Evolutionary conservation across 2,329 filamentous ascomycete genomes (phyloP).

Genomic region (Kalaharituber pfeilii): DNA sequence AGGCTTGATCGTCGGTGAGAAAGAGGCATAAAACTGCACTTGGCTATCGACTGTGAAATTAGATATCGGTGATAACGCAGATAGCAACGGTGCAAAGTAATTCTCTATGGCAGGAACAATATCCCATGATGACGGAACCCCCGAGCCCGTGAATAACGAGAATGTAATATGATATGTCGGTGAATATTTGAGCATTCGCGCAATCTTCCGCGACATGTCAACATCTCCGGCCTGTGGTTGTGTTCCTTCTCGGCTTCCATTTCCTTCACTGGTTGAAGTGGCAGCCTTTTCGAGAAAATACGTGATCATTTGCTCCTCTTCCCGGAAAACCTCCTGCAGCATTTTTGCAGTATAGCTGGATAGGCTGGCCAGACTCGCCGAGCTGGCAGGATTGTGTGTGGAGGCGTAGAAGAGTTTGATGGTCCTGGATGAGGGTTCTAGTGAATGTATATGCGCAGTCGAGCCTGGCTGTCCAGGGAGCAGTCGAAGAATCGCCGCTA

Average conservation of each 20-base stretch:
- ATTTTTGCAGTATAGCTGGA: slow-evolving; percentile 64
- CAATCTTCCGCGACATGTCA: slow-evolving; percentile 51
- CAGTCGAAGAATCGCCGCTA: slow-evolving; percentile 53
- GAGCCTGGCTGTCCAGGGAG: slow-evolving; percentile 43
- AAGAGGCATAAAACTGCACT: slow-evolving; percentile 73
- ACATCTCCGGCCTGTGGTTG: slow-evolving; percentile 30
- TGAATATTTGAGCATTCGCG: slow-evolving; percentile 74
- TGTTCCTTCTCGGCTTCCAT: slow-evolving; percentile 24
- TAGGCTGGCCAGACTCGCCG: slow-evolving; percentile 52
- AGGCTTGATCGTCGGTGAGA: slow-evolving; percentile 45
- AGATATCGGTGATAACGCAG: slow-evolving; percentile 64
- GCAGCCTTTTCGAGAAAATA: slow-evolving; percentile 48
- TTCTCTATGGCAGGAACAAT: slow-evolving; percentile 64
- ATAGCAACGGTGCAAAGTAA: slow-evolving; percentile 51
- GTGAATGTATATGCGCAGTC: slow-evolving; percentile 34
- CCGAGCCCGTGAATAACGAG: slow-evolving; percentile 72
- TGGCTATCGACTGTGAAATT: slow-evolving; percentile 95
- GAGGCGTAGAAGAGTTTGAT: slow-evolving; percentile 63
- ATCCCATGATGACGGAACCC: slow-evolving; percentile 72
- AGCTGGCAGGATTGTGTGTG: slow-evolving; percentile 47
- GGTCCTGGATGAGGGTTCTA: slow-evolving; percentile 51
- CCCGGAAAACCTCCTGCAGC: slow-evolving; percentile 59
- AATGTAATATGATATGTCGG: slow-evolving; percentile 92
- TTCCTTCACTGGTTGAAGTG: slow-evolving; percentile 28
- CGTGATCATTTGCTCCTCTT: slow-evolving; percentile 76